These are phyloP conservation scores for Beauveria pseudobassiana DNA, from an alignment of 2,329 filamentous ascomycete species.

Conservation along the genomic window DNA sequence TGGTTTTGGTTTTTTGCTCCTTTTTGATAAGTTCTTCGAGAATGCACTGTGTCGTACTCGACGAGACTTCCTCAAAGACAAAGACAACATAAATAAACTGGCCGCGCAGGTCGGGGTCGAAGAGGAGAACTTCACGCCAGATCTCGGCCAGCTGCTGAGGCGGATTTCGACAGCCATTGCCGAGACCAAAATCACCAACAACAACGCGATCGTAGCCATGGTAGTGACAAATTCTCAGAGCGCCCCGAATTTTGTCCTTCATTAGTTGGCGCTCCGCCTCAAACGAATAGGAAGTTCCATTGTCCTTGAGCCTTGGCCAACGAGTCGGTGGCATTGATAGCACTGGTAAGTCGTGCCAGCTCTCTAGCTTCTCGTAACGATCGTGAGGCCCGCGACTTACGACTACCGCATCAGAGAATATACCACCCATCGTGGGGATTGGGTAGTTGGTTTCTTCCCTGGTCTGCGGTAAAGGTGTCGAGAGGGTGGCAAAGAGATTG, in stretches of 20 bases:
- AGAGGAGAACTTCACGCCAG: conserved; percentile 58
- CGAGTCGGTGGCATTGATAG: conserved; percentile 65
- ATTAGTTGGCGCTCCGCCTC: conserved; percentile 63
- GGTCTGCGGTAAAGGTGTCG: conserved; percentile 48
- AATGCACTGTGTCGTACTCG: conserved; percentile 47
- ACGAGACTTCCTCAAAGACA: conserved; percentile 51
- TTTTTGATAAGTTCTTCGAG: conserved; percentile 50
- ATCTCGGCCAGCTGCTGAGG: conserved; percentile 57
- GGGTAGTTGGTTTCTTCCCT: conserved; percentile 54
- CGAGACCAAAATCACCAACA: conserved; percentile 58
- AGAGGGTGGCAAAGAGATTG: conserved; percentile 62
- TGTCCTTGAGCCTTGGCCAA: conserved; percentile 64
- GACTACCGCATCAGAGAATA: conserved; percentile 64
- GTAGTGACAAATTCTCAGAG: conserved; percentile 61
- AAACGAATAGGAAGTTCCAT: conserved; percentile 64
- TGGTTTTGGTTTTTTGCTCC: conserved; percentile 28
- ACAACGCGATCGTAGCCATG: conserved; percentile 50
- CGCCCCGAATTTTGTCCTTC: conserved; percentile 63
- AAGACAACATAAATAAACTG: conserved; percentile 57
- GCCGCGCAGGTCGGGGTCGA: conserved; percentile 54
- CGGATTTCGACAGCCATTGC: conserved; percentile 57
- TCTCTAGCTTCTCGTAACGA: conserved; percentile 49
- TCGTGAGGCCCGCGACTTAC: conserved; percentile 66
- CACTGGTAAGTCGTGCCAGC: conserved; percentile 57
- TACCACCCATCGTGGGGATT: conserved; percentile 60